These are phyloP conservation scores for Geotrichum candidum DNA, from an alignment of 1,139 yeast species.

Conservation along the genomic window DNA sequence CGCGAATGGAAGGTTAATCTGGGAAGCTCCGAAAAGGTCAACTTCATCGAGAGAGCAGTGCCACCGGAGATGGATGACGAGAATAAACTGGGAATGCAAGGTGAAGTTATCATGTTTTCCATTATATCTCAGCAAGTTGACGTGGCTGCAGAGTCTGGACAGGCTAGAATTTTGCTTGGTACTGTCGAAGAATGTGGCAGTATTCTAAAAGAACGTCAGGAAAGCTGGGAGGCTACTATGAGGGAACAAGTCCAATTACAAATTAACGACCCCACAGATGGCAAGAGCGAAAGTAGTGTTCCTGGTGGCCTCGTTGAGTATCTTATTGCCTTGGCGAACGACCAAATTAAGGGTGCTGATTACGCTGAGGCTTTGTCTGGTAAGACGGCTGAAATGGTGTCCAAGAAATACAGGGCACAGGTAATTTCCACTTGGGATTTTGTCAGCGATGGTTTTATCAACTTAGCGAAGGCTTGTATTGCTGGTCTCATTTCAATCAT, in stretches of 20 bases:
- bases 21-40: conserved; percentile 55
- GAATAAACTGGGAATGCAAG: conserved; percentile 56
- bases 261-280: conserved; percentile 37
- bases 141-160: conserved; percentile 83
- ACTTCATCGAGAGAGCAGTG: conserved; percentile 54
- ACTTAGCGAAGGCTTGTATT: conserved; percentile 64
- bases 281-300: conserved; percentile 48
- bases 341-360: conserved; percentile 80
- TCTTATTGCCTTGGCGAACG: conserved; percentile 77
- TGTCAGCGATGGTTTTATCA: conserved; percentile 70
- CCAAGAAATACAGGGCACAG: conserved; percentile 52
- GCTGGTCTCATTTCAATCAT: conserved; percentile 60
- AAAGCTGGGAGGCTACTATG: conserved; percentile 52
- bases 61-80: conserved; percentile 74
- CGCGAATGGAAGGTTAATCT: conserved; percentile 75
- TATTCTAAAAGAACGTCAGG: conserved; percentile 55
- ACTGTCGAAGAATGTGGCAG: conserved; percentile 70
- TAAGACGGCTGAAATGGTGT: conserved; percentile 59
- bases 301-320: conserved; percentile 80
- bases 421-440: conserved; percentile 55
- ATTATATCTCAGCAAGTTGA: conserved; percentile 90
- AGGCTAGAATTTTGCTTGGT: conserved; percentile 75
- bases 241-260: conserved; percentile 53
- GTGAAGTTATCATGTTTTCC: conserved; percentile 69
- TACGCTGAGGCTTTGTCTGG: conserved; percentile 69